Base-by-base conservation (phyloP, 106 monocot genomes). In the Vanilla planifolia region DNA sequence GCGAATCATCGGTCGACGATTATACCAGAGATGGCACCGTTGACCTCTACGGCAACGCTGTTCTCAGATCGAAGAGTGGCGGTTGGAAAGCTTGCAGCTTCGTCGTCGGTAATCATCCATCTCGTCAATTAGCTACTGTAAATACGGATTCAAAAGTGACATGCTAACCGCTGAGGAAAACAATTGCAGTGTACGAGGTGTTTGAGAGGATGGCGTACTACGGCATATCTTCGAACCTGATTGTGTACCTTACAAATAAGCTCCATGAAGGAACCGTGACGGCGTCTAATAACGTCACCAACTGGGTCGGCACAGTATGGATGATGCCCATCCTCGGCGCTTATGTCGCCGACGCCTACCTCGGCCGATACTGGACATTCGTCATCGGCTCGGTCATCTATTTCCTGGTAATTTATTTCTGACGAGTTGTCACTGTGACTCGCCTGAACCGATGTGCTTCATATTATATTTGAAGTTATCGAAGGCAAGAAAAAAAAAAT, bases 151-250 rank as follows among this genome's bases (percentile, higher is more conserved):
- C n/a, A n/a, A n/a, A n/a, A n/a, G n/a, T n/a, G n/a, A n/a, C n/a
- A n/a, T n/a, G n/a, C n/a, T n/a, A n/a, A n/a, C n/a, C n/a, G n/a
- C n/a, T n/a, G 9, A 5, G 3, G 9, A 37, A 3, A 37, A 37
- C 9, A 37, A 5, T 33, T 67, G 66, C 75, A 93, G 88, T 71
- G 37, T 93, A 93, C 35, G 93, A 85, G 45, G 77, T 85, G 58
- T 89, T 93, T 60, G 93, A 93, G 74, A 81, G 88, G 65, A 88
- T 93, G 93, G 85, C 93, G 16, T 93, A 71, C 62, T 85, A 85
- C 48, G 93, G 93, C 22, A 82, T 93, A 22, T 75, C 93, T 40
- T 77, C 93, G 43, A 93, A 93, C 62, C 47, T 93, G 65, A 81
- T 93, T 45, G 2, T 93, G 26, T 93, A 93, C 57, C 61, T 93